These are phyloP conservation scores for Panicum hallii DNA, from an alignment of 202 grass and related monocot species.

Conservation along the genomic window DNA sequence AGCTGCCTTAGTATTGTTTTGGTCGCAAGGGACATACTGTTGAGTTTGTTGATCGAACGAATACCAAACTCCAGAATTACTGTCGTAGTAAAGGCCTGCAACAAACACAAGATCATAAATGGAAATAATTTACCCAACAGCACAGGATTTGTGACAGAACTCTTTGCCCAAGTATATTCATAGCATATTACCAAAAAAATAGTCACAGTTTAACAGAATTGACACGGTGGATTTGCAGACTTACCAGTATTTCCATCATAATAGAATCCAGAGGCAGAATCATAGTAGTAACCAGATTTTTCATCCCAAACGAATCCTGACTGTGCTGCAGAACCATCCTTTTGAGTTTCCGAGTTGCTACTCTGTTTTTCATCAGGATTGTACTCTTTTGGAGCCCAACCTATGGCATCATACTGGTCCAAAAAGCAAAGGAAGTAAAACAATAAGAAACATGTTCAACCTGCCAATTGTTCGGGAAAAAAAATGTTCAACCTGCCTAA, in stretches of 20 bases:
- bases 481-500: slow-evolving; percentile 7
- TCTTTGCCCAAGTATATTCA: background rate
- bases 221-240: slow-evolving; percentile 10
- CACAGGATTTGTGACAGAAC: slow-evolving; percentile 11
- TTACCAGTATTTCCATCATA: slow-evolving; percentile 99
- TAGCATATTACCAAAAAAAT: background rate
- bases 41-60: slow-evolving; percentile 85
- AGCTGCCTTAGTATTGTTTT: slow-evolving; percentile 63
- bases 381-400: slow-evolving; percentile 97
- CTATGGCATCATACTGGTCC: slow-evolving; percentile 89
- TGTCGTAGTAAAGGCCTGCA: slow-evolving; percentile 95
- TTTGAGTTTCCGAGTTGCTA: slow-evolving; percentile 55
- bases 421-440: slow-evolving; percentile 35
- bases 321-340: slow-evolving; percentile 60
- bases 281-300: slow-evolving; percentile 98
- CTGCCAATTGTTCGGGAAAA: background rate
- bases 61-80: slow-evolving; percentile 89
- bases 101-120: slow-evolving; percentile 36
- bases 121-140: background rate
- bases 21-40: slow-evolving; percentile 87
- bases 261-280: slow-evolving; percentile 97
- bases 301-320: slow-evolving; percentile 99
- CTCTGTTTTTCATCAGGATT: slow-evolving; percentile 77
- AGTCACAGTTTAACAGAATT: slow-evolving; percentile 14
- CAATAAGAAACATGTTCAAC: slow-evolving; percentile 3